Evolutionary conservation across 2,329 filamentous ascomycete genomes (phyloP), one percentile per base, ranked within the genome.

Genomic region (Fusarium ambrosium): DNA sequence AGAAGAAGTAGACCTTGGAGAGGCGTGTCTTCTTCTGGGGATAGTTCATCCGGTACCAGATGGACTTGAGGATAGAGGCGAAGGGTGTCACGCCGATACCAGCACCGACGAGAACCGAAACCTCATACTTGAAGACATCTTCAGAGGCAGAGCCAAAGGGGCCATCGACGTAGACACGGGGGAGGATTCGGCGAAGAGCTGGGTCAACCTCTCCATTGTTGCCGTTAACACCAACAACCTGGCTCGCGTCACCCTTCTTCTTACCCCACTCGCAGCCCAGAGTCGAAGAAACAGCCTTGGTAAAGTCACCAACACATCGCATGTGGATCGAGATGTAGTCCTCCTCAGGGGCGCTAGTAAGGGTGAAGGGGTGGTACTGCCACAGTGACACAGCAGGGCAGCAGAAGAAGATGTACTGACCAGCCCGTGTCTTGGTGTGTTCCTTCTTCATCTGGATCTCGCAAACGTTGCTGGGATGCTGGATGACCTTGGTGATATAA

Each of bases 391-490:
- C 91, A 75, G 94, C 93, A 1, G 94, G 94, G 81, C 94, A 97
- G 86, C 93, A 96, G 77, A 97, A 88, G 86, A 96, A 96, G 79
- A 97, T 96, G 85, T 97, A 97, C 88, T 95, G 93, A 61, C 94
- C 94, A 22, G 94, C 93, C 62, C 89, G 89, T 4, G 93, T 95
- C 87, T 92, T 95, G 53, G 94, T 95, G 84, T 95, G 87, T 80
- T 95, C 93, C 84, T 97, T 97, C 88, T 96, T 95, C 86, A 97
- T 95, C 85, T 97, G 94, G 71, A 97, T 95, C 84, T 97, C 94
- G 82, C 93, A 94, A 20, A 97, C 94, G 79, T 95, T 95, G 86
- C 93, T 95, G 9, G 94, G 94, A 82, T 97, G 94, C 85, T 97
- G 94, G 74, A 97, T 92, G 72, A 97, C 94, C 85, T 97, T 97